Conservation (phyloP, 495 filamentous ascomycete species). For the Beverwykella pulmonaria region DNA sequence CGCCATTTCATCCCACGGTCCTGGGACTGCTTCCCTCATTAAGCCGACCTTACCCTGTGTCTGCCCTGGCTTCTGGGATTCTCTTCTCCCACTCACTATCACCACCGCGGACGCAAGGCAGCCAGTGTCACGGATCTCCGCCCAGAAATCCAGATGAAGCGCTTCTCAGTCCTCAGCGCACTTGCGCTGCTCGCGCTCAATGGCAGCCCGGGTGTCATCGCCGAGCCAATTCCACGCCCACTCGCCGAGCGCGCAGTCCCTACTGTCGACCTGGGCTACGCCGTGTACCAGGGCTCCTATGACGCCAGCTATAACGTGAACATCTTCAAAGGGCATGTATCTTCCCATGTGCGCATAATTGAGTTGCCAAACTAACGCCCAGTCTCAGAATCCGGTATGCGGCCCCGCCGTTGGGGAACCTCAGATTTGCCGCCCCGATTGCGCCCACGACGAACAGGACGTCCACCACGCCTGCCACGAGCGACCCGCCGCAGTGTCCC, state of each 20-base stretch:
- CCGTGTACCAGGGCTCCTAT: slow-evolving; percentile 26
- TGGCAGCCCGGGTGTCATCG: neutral
- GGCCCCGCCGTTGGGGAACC: slow-evolving; percentile 38
- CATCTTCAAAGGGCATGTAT: slow-evolving; percentile 32
- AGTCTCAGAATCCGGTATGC: slow-evolving; percentile 39
- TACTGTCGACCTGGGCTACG: slow-evolving; percentile 38
- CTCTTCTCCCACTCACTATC: neutral
- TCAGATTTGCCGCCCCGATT: slow-evolving; percentile 35
- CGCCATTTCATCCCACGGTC: slow-evolving; percentile 13
- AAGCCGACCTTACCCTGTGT: neutral
- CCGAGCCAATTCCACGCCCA: slow-evolving; percentile 12
- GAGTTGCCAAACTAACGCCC: slow-evolving; percentile 3
- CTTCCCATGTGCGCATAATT: neutral
- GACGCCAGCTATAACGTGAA: slow-evolving; percentile 11
- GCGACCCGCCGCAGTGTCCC: slow-evolving; percentile 31
- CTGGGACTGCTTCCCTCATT: neutral
- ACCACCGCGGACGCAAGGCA: neutral
- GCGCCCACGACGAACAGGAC: slow-evolving; percentile 29
- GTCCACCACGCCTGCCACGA: slow-evolving; percentile 24
- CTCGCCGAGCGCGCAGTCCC: slow-evolving; percentile 14
- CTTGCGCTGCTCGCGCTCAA: slow-evolving; percentile 14
- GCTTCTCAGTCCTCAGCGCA: slow-evolving; percentile 10
- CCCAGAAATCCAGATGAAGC: neutral
- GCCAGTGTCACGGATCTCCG: neutral
- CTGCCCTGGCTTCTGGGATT: slow-evolving; percentile 7